Conservation (phyloP, 202 grass and related monocot genomes). For the Carex sylvatica region DNA sequence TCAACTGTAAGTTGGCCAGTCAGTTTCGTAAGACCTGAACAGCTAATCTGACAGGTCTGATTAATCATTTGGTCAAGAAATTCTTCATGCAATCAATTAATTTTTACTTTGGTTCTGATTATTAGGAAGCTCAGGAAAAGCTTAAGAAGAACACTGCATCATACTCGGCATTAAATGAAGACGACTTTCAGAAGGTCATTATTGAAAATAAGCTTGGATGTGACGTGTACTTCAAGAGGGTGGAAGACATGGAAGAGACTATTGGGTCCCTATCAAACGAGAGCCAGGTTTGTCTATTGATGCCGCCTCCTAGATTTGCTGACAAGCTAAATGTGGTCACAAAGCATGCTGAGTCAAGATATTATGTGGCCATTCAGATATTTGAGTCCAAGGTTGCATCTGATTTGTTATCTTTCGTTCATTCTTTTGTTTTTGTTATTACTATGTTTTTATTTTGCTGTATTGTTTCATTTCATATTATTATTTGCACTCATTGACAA, state of each 20-base stretch:
- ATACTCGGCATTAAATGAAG: slow-evolving; percentile 85
- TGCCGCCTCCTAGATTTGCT: slow-evolving; percentile 88
- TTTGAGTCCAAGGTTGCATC: slow-evolving; percentile 79
- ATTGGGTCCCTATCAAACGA: slow-evolving; percentile 64
- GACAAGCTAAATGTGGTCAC: slow-evolving; percentile 79
- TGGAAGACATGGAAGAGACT: slow-evolving; percentile 46
- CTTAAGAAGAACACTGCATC: slow-evolving; percentile 40
- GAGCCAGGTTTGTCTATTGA: slow-evolving; percentile 54
- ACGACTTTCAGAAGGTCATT: slow-evolving; percentile 85
- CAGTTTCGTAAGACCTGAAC: background rate
- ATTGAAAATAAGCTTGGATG: slow-evolving; percentile 93
- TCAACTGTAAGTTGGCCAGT: background rate
- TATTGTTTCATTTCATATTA: slow-evolving; percentile 21
- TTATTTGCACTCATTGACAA: background rate
- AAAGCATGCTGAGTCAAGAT: slow-evolving; percentile 70
- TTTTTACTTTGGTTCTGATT: slow-evolving; percentile 18
- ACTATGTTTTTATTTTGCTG: slow-evolving; percentile 24
- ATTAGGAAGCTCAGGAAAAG: slow-evolving; percentile 54
- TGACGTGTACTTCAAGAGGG: slow-evolving; percentile 85
- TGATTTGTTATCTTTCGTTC: slow-evolving; percentile 1
- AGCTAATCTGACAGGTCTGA: slow-evolving; percentile 3
- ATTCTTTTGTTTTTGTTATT: slow-evolving; percentile 15
- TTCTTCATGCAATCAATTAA: slow-evolving; percentile 1
- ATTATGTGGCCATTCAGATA: slow-evolving; percentile 94
- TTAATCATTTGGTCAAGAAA: background rate